phyloP scores from a whole-genome alignment of 805 yeast species.

The Cyberlindnera saturnus region DNA sequence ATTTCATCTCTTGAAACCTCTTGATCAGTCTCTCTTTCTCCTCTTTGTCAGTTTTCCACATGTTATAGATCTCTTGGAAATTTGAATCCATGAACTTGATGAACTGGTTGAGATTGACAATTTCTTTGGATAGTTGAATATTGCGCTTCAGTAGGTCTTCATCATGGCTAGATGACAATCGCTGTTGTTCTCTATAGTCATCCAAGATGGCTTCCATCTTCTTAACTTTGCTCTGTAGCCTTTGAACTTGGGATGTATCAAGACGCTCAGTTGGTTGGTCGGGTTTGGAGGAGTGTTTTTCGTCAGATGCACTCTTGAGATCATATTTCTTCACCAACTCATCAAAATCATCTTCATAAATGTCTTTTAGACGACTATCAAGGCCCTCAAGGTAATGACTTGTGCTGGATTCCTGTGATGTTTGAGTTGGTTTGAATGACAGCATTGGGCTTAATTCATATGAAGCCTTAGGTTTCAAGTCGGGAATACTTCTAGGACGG shows the following conservation, averaged over 20 bases:
- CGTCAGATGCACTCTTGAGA: conserved; percentile 1
- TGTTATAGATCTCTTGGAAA: conserved; percentile 9
- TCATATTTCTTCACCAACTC: conserved; percentile 10
- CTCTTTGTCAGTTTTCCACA: conserved; percentile 11
- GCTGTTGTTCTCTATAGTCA: conserved; percentile 2
- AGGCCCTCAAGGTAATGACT: background rate
- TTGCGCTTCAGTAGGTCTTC: conserved; percentile 7
- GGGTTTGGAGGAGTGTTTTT: background rate
- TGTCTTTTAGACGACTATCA: background rate
- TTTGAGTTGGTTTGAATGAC: too few relatives aligned
- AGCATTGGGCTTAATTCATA: too few relatives aligned
- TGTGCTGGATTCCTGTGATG: background rate
- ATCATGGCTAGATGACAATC: background rate
- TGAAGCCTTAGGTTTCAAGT: conserved; percentile 5
- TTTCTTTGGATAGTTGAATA: conserved; percentile 5
- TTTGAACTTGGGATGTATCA: background rate
- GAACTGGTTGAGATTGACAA: conserved; percentile 15
- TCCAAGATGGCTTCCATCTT: conserved; percentile 8
- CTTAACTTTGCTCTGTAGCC: conserved; percentile 3
- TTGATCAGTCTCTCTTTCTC: conserved; percentile 9
- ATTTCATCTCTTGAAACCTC: conserved; percentile 1
- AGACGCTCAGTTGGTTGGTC: background rate
- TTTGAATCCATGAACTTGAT: conserved; percentile 16
- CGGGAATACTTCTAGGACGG: conserved; percentile 6
- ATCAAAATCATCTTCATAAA: conserved; percentile 5